Evolutionary conservation across 495 filamentous ascomycete genomes (phyloP).

Genomic region (Penicillium arizonense): DNA sequence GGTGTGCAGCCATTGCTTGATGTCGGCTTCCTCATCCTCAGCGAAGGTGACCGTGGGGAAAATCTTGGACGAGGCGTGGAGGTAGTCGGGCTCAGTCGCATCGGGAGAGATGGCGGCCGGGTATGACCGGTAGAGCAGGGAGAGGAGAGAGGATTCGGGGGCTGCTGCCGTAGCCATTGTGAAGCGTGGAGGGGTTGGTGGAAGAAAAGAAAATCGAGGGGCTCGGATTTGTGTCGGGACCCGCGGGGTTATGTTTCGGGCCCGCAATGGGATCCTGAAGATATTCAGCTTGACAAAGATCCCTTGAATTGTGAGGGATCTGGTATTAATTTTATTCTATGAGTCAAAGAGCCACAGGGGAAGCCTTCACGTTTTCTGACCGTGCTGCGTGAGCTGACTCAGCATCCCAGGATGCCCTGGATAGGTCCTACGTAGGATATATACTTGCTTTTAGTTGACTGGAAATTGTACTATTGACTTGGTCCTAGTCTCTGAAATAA

Average conservation of each 20-base stretch:
- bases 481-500: no score
- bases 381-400: slow-evolving; percentile 15
- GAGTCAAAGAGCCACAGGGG: not conserved
- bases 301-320: slow-evolving; percentile 25
- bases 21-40: slow-evolving; percentile 74
- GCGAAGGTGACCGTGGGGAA: slow-evolving; percentile 70
- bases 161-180: slow-evolving; percentile 51
- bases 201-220: slow-evolving; percentile 35
- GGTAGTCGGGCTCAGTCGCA: slow-evolving; percentile 50
- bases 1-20: slow-evolving; percentile 81
- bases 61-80: slow-evolving; percentile 52
- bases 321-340: slow-evolving; percentile 7
- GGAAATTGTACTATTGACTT: no score
- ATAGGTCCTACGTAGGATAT: no score
- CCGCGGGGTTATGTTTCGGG: slow-evolving; percentile 36
- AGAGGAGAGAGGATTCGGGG: slow-evolving; percentile 50
- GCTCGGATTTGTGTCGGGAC: slow-evolving; percentile 30
- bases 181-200: slow-evolving; percentile 30
- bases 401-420: not conserved
- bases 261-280: slow-evolving; percentile 32
- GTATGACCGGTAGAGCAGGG: slow-evolving; percentile 55
- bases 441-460: no score
- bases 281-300: slow-evolving; percentile 29
- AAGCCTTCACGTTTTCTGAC: slow-evolving; percentile 6
- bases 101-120: slow-evolving; percentile 47